phyloP scores from a whole-genome alignment of 495 filamentous ascomycete species.

The Monascus purpureus region DNA sequence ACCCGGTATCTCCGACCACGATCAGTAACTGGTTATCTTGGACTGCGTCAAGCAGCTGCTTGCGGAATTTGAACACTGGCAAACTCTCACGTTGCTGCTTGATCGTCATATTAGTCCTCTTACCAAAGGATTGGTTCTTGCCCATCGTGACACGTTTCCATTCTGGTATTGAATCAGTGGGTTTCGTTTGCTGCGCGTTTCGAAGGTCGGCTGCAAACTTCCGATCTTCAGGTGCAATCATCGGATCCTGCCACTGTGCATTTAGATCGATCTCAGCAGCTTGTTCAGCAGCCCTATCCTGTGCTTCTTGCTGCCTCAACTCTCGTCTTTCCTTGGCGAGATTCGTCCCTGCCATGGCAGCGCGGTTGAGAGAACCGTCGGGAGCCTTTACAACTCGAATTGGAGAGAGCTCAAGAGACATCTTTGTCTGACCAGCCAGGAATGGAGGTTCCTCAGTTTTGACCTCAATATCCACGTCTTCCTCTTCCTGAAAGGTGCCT shows the following conservation, averaged over 20 bases:
- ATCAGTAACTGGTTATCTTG: constrained; percentile 80
- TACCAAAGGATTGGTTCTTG: constrained; percentile 72
- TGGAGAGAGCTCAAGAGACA: constrained; percentile 83
- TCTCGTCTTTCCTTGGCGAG: constrained; percentile 89
- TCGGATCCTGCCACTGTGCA: constrained; percentile 92
- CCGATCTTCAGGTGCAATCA: constrained; percentile 68
- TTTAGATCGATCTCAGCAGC: constrained; percentile 71
- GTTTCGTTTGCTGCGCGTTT: constrained; percentile 38
- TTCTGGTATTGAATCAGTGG: constrained; percentile 64
- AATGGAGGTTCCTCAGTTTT: constrained; percentile 94
- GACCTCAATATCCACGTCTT: constrained; percentile 95
- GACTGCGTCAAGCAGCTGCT: constrained; percentile 79
- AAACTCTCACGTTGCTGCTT: constrained; percentile 87
- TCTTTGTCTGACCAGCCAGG: constrained; percentile 89
- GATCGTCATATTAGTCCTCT: constrained; percentile 80
- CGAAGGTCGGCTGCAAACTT: constrained; percentile 81
- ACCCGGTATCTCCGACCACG: constrained; percentile 94
- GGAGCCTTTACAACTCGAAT: constrained; percentile 96
- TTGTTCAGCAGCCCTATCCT: constrained; percentile 68
- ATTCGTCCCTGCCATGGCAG: constrained; percentile 81
- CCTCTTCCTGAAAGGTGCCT: constrained; percentile 83
- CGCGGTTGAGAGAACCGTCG: constrained; percentile 87
- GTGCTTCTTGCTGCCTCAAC: constrained; percentile 72
- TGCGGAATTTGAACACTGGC: constrained; percentile 82
- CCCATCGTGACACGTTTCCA: constrained; percentile 81